Evolutionary conservation across 192 early-diverging fungal genomes (phyloP).

Genomic region (Spinellus fusiger): DNA sequence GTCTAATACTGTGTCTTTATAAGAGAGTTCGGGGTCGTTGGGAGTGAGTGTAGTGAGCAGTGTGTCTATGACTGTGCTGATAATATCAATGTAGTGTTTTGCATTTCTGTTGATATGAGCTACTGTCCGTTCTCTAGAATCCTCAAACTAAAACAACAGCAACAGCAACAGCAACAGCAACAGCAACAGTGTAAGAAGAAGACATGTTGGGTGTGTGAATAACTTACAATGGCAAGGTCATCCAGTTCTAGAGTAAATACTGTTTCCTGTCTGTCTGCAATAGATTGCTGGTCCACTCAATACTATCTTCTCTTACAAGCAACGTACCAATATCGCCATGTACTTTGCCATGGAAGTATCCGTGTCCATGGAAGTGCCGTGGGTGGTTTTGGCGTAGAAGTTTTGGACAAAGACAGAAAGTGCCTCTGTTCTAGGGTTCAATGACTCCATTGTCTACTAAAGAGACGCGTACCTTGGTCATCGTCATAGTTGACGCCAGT

Average conservation of each 20-base stretch:
- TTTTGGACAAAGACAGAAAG: background rate
- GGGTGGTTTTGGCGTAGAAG: constrained; percentile 1
- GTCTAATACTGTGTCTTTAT: constrained; percentile 77
- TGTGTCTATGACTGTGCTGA: constrained; percentile 68
- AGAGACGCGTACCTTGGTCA: constrained; percentile 9
- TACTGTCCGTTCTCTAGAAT: constrained; percentile 39
- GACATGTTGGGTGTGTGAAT: background rate
- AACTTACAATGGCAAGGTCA: constrained; percentile 52
- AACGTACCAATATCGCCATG: constrained; percentile 33
- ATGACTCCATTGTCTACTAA: background rate
- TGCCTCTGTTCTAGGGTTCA: background rate
- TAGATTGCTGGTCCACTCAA: constrained; percentile 41
- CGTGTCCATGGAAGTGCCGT: constrained; percentile 9
- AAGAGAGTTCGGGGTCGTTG: constrained; percentile 44
- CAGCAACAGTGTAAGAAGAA: background rate
- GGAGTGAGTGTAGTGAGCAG: constrained; percentile 48
- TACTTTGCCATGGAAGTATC: constrained; percentile 33
- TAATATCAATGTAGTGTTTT: constrained; percentile 77
- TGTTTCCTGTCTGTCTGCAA: constrained; percentile 57
- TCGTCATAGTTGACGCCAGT: constrained; percentile 21
- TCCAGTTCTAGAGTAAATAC: constrained; percentile 60
- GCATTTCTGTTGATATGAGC: constrained; percentile 77
- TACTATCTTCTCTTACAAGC: background rate
- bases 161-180: background rate
- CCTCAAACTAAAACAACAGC: constrained; percentile 29